A percentile compares a stretch with the other conserved stretches of the same genome.
phyloP scores from a whole-genome alignment of 179 eudicot genomes.

The Beta macrorhiza region DNA sequence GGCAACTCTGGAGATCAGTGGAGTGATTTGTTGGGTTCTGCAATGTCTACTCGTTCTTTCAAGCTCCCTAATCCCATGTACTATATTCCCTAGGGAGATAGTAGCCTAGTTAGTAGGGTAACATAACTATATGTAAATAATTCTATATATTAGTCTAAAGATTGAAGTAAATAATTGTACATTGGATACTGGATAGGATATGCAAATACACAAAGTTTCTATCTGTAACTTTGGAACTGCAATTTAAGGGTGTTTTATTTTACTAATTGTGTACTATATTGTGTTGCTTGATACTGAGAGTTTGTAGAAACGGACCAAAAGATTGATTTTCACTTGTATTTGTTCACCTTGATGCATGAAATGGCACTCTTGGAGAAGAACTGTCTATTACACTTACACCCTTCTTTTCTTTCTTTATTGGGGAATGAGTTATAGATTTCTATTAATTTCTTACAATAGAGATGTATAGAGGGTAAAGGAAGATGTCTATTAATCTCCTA shows the following conservation, averaged over 20 bases:
- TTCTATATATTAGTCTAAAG: neutral
- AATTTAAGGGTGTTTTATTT: neutral
- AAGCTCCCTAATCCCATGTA: conserved; percentile 96
- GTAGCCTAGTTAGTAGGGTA: too few species aligned
- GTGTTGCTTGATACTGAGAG: neutral
- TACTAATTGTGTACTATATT: neutral
- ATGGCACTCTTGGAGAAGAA: neutral
- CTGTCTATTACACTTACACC: too few species aligned
- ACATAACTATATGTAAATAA: neutral
- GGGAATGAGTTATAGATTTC: too few species aligned
- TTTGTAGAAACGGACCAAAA: neutral
- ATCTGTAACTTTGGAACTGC: neutral
- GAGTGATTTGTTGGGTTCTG: conserved; percentile 75
- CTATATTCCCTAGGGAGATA: conserved; percentile 43
- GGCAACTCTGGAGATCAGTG: conserved; percentile 92
- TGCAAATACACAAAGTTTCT: too few species aligned
- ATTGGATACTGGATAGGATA: neutral
- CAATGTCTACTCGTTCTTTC: conserved; percentile 63
- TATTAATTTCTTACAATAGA: too few species aligned
- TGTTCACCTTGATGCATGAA: neutral
- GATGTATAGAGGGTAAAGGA: neutral
- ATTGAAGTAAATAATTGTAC: neutral
- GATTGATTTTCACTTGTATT: neutral
- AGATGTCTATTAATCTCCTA: too few species aligned
- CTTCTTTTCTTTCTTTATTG: too few species aligned